These are phyloP conservation scores for Colletotrichum horii DNA, from an alignment of 2,329 filamentous ascomycete genomes.

Conservation along the genomic window DNA sequence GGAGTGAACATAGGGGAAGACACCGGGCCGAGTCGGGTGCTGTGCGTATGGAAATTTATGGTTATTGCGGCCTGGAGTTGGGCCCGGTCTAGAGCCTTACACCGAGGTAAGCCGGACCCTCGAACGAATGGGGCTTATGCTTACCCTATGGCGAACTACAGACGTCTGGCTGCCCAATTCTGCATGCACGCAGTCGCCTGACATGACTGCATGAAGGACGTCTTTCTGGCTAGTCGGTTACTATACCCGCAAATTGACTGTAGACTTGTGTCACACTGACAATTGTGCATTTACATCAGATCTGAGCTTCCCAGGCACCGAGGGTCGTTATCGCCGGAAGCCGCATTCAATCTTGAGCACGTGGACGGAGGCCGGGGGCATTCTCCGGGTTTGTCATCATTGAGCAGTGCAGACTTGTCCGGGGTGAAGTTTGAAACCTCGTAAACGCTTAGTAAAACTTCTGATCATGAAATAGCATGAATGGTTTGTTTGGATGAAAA, in stretches of 20 bases:
- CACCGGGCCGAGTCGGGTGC: background rate
- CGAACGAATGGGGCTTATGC: background rate
- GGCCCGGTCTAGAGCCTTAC: background rate
- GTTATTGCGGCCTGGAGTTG: background rate
- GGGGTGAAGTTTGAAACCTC: background rate
- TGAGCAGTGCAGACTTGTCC: background rate
- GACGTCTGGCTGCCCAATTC: background rate
- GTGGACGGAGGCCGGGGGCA: background rate
- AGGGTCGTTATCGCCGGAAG: background rate
- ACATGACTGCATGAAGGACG: background rate
- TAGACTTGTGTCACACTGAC: background rate
- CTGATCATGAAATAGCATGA: background rate
- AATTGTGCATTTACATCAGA: background rate
- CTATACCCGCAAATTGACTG: background rate
- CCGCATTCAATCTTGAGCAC: background rate
- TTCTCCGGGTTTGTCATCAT: background rate
- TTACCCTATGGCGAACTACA: background rate
- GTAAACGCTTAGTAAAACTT: background rate
- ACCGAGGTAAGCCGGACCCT: background rate
- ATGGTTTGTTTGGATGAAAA: background rate
- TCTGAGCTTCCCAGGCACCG: background rate
- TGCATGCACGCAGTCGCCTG: background rate
- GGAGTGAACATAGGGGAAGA: background rate
- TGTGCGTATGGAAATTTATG: background rate
- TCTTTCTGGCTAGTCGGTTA: background rate